phyloP scores from a whole-genome alignment of 139 green algal species.

The Tetraselmis chui region DNA sequence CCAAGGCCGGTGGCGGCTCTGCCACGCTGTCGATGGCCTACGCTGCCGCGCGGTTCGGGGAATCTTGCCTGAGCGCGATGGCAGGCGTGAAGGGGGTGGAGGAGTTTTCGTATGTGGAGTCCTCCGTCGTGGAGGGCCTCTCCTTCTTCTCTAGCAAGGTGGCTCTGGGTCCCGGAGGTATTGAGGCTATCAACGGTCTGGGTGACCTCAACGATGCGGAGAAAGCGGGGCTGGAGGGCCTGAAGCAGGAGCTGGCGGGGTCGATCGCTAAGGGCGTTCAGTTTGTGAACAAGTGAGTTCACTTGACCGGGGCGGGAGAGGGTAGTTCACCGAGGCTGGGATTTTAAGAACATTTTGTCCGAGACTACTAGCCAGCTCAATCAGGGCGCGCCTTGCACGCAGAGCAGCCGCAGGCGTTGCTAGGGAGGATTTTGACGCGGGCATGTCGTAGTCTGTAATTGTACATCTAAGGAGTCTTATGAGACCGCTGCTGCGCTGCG shows the following conservation, averaged over 20 bases:
- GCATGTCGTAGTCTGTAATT: too few relatives aligned
- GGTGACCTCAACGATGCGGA: conserved; percentile 64
- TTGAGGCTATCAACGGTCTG: conserved; percentile 73
- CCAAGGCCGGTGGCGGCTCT: conserved; percentile 79
- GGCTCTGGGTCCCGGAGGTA: conserved; percentile 58
- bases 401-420: too few relatives aligned
- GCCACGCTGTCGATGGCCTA: conserved; percentile 96
- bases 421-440: too few relatives aligned
- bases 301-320: too few relatives aligned
- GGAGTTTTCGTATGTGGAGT: conserved; percentile 76
- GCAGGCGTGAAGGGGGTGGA: conserved; percentile 56
- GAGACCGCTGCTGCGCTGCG: too few relatives aligned
- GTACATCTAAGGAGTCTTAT: too few relatives aligned
- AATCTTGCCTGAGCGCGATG: conserved; percentile 59
- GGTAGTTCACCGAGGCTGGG: too few relatives aligned
- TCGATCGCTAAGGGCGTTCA: conserved; percentile 83
- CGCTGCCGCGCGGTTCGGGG: conserved; percentile 71
- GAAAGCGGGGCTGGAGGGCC: conserved; percentile 46
- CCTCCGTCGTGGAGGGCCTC: conserved; percentile 21
- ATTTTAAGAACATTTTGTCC: too few relatives aligned
- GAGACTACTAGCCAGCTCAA: too few relatives aligned
- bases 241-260: conserved; percentile 62
- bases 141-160: conserved; percentile 73
- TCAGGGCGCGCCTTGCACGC: too few relatives aligned
- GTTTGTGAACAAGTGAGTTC: conserved; percentile 50